Evolutionary conservation across 2,329 filamentous ascomycete species (phyloP), one percentile per base, ranked within the genome.

Genomic region (Cercospora citrullina): DNA sequence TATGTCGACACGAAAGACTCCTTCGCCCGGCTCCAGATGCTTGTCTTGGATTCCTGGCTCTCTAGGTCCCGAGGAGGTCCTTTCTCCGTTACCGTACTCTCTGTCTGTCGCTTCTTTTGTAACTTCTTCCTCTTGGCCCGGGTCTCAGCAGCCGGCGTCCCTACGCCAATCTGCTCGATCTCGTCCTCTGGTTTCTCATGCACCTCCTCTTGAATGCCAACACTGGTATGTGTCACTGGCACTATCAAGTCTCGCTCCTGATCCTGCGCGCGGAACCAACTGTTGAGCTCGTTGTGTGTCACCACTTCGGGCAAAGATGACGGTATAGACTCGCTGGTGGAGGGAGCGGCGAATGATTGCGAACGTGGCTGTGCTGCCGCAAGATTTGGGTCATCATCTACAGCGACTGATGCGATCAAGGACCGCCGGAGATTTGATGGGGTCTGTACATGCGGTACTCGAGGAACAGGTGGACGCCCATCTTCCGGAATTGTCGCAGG

Each of bases 1-100:
- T 71, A 72, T 21, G 67, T 69, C 2, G 65, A 45, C 3, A 69
- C 63, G 45, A 69, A 69, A 8, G 68, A 69, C 39, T 69, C 68
- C 30, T 65, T 68, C 18, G 66, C 57, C 8, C 65, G 63, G n/a
- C 58, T 61, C 66, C 68, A 70, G n/a, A 66, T 45, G 51, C 66
- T 68, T 23, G 60, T 53, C 31, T 60, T 62, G 18, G 64, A 66
- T 9, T 68, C 63, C 18, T 64, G 63, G 39, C 66, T 66, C n/a
- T 39, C 67, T 7, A 57, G 42, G n/a, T 51, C 57, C 28, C 23
- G 60, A 23, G 60, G 31, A 30, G 62, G 30, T 5, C 33, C 7
- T 30, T 67, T 66, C 48, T 68, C 66, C 10, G 39, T 39, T 3
- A 39, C 28, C 36, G 59, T 31, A 2, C 39, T 33, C 18, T 55